These are phyloP conservation scores for Tolypocladium tropicale DNA, from an alignment of 2,329 filamentous ascomycete genomes.

Conservation along the genomic window DNA sequence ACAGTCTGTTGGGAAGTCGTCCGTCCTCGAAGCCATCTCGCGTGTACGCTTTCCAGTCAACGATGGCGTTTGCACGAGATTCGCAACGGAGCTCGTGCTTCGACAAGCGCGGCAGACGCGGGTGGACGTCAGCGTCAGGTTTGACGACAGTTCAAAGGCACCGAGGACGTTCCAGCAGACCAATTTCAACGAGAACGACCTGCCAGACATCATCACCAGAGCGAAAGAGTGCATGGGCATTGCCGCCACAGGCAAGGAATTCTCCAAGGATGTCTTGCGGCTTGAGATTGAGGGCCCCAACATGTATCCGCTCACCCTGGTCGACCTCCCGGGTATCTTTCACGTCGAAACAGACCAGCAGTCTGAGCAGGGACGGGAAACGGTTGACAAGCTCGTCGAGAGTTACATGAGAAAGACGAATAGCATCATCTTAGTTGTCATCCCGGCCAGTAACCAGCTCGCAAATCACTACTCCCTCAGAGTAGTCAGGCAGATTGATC, in stretches of 20 bases:
- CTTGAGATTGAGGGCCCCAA: slow-evolving; percentile 34
- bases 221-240: slow-evolving; percentile 42
- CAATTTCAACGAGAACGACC: slow-evolving; percentile 24
- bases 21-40: slow-evolving; percentile 53
- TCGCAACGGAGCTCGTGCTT: slow-evolving; percentile 50
- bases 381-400: slow-evolving; percentile 27
- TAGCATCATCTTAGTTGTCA: slow-evolving; percentile 49
- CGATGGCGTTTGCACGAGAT: slow-evolving; percentile 46
- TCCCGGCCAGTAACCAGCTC: slow-evolving; percentile 38
- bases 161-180: slow-evolving; percentile 18
- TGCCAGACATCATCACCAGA: slow-evolving; percentile 38
- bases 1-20: slow-evolving; percentile 53
- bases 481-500: slow-evolving; percentile 31
- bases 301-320: slow-evolving; percentile 37
- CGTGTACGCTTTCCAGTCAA: slow-evolving; percentile 49
- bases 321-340: slow-evolving; percentile 42
- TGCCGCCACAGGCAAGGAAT: slow-evolving; percentile 15
- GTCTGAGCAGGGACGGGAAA: slow-evolving; percentile 16
- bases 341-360: slow-evolving; percentile 20
- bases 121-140: slow-evolving; percentile 33
- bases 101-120: slow-evolving; percentile 24
- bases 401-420: slow-evolving; percentile 45
- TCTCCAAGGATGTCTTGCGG: slow-evolving; percentile 35
- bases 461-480: slow-evolving; percentile 41
- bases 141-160: slow-evolving; percentile 14